Conservation (phyloP, 2,329 filamentous ascomycete genomes). For the Conoideocrella luteorostrata region DNA sequence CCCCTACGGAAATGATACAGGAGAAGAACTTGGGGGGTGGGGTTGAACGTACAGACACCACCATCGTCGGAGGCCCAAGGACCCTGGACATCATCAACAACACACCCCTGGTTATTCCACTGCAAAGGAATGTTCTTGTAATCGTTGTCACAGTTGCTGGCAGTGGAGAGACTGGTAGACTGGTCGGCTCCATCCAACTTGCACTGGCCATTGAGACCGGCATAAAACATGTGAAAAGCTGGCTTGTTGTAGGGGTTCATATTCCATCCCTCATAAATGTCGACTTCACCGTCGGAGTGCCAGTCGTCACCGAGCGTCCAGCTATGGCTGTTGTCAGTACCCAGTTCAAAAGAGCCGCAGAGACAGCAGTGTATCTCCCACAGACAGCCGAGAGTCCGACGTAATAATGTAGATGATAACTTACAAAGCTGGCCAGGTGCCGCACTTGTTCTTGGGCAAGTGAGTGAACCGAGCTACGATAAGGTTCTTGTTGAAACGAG, state of each 20-base stretch:
- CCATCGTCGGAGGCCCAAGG: constrained; percentile 31
- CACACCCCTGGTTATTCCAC: constrained; percentile 34
- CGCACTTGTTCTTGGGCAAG: constrained; percentile 60
- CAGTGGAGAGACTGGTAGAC: constrained; percentile 24
- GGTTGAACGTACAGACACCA: constrained; percentile 36
- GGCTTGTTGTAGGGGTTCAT: constrained; percentile 46
- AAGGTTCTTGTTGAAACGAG: constrained; percentile 57
- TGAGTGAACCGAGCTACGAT: constrained; percentile 64
- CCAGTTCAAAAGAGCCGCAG: too few relatives aligned
- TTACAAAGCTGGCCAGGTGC: constrained; percentile 66
- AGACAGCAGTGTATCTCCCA: too few relatives aligned
- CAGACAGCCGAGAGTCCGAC: not conserved
- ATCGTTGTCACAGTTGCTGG: constrained; percentile 35
- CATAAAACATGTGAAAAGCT: constrained; percentile 47
- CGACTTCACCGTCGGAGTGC: constrained; percentile 58
- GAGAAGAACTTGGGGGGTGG: too few relatives aligned
- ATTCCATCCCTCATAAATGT: constrained; percentile 64
- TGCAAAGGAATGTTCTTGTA: constrained; percentile 27
- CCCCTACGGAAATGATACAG: too few relatives aligned
- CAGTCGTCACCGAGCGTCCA: constrained; percentile 49
- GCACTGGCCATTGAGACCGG: constrained; percentile 27
- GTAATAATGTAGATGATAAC: constrained; percentile 13
- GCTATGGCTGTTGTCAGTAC: constrained; percentile 16
- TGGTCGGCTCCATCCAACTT: constrained; percentile 23
- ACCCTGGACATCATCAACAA: constrained; percentile 29